A percentile compares a stretch with the other conserved stretches of the same genome.
Conservation (phyloP, 163 green algal species). For the Scenedesmus sp. region DNA sequence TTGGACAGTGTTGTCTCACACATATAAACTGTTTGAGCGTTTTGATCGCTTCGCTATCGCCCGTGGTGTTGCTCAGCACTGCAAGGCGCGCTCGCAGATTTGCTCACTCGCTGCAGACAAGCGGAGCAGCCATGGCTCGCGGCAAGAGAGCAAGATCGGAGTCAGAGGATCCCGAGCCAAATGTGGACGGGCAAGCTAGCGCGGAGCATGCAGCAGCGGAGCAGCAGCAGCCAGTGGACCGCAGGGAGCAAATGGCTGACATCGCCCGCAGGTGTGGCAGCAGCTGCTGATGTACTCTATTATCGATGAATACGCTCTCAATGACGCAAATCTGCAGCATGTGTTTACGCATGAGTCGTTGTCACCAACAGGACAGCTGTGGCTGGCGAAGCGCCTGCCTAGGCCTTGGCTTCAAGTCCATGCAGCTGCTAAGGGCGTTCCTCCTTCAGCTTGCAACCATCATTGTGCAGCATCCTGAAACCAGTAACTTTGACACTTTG, state of each 20-base stretch:
- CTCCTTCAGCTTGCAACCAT: no score
- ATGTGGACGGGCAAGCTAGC: not conserved
- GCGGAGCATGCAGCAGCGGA: not conserved
- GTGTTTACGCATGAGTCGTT: no score
- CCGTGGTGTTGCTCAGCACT: not conserved
- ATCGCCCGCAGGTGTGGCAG: slow-evolving; percentile 56
- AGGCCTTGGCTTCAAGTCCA: not conserved
- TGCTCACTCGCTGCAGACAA: not conserved
- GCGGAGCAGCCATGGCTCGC: slow-evolving; percentile 16
- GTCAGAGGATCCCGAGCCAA: not conserved
- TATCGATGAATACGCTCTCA: no score
- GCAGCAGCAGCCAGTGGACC: slow-evolving; percentile 26
- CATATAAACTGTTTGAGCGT: not conserved
- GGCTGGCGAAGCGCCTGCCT: not conserved
- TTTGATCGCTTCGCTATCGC: not conserved
- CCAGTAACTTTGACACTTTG: no score
- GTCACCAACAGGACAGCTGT: not conserved
- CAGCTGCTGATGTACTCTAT: not conserved
- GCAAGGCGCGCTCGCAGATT: not conserved
- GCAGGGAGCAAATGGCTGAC: slow-evolving; percentile 58
- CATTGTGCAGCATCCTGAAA: no score
- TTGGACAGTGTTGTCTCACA: no score
- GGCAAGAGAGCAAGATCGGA: slow-evolving; percentile 5
- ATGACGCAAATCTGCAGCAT: no score
- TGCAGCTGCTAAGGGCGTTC: not conserved